Conservation (phyloP, 2,329 filamentous ascomycete genomes). For the Pestalotiopsis sp. region DNA sequence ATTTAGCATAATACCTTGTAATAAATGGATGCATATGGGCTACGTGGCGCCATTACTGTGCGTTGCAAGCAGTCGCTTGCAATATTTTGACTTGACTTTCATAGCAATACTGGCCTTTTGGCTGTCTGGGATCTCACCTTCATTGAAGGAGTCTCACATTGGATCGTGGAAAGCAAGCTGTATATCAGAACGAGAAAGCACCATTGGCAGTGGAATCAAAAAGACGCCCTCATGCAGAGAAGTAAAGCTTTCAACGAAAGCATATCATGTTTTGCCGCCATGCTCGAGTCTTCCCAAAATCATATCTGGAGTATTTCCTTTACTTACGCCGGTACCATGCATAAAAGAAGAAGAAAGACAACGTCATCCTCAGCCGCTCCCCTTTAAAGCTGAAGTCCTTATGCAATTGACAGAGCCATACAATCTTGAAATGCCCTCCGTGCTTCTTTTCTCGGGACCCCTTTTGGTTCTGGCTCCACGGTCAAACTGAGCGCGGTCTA, state of each 20-base stretch:
- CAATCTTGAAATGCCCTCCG: neutral
- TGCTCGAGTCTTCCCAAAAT: slow-evolving; percentile 12
- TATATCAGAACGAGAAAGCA: neutral
- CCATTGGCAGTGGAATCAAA: neutral
- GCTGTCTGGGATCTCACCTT: neutral
- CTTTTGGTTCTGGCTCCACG: neutral
- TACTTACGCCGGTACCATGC: slow-evolving; percentile 11
- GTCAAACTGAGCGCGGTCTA: neutral
- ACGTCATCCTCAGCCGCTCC: neutral
- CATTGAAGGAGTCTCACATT: neutral
- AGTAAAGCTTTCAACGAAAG: slow-evolving; percentile 19
- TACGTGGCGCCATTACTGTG: neutral
- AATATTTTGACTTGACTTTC: neutral
- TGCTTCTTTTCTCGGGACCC: neutral
- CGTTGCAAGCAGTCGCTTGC: neutral
- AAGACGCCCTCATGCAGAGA: slow-evolving; percentile 23
- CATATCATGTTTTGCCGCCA: slow-evolving; percentile 14
- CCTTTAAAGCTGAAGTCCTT: slow-evolving; percentile 3
- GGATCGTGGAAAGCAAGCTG: neutral
- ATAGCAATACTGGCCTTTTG: neutral
- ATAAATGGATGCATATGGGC: neutral
- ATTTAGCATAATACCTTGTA: neutral
- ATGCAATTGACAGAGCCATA: slow-evolving; percentile 5
- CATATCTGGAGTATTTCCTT: neutral
- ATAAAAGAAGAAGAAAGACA: slow-evolving; percentile 7